Evolutionary conservation across 169 alveolate species (phyloP).

Genomic region (Cryptosporidium tyzzeri): DNA sequence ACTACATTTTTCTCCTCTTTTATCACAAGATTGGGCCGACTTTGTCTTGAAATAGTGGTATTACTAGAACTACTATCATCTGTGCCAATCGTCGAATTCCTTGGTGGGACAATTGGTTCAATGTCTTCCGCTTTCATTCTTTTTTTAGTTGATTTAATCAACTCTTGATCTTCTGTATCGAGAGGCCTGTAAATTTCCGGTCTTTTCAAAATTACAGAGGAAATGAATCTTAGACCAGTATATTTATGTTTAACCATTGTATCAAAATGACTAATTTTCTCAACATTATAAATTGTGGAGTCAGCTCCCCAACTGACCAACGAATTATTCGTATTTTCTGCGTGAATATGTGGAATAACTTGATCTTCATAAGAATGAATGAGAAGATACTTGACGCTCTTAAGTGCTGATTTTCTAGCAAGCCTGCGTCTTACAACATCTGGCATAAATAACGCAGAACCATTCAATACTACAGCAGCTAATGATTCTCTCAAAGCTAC

Average conservation of each 20-base stretch:
- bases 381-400: not conserved
- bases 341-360: slow-evolving; percentile 40
- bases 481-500: slow-evolving; percentile 31
- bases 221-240: slow-evolving; percentile 62
- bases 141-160: slow-evolving; percentile 18
- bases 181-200: slow-evolving; percentile 61
- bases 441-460: slow-evolving; percentile 63
- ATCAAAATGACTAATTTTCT: not conserved
- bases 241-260: slow-evolving; percentile 57
- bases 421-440: slow-evolving; percentile 33
- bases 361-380: slow-evolving; percentile 29
- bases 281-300: slow-evolving; percentile 8
- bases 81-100: not conserved
- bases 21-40: not conserved
- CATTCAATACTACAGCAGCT: slow-evolving; percentile 52
- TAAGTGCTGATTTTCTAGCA: slow-evolving; percentile 40
- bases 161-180: slow-evolving; percentile 48
- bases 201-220: slow-evolving; percentile 33
- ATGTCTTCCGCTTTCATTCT: slow-evolving; percentile 21
- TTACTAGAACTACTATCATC: not conserved
- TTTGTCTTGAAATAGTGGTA: not conserved
- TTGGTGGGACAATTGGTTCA: slow-evolving; percentile 54
- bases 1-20: not conserved
- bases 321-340: slow-evolving; percentile 51
- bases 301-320: slow-evolving; percentile 44